phyloP scores from a whole-genome alignment of 495 filamentous ascomycete genomes.

The Penicillium paxilli region DNA sequence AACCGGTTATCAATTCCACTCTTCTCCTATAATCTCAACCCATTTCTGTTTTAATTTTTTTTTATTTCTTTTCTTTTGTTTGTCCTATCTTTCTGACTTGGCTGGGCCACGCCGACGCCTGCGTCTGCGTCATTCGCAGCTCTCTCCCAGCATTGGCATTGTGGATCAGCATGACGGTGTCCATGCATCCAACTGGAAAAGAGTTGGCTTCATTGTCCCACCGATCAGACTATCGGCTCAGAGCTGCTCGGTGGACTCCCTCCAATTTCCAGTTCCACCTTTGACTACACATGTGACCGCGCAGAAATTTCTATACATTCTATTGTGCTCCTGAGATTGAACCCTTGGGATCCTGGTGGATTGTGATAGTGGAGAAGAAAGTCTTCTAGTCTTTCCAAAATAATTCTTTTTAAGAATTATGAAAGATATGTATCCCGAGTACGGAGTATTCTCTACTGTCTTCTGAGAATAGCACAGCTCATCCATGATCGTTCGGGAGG shows the following conservation, averaged over 20 bases:
- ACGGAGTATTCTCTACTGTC: no score
- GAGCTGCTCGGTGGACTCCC: background rate
- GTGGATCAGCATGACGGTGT: constrained; percentile 28
- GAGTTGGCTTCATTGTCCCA: constrained; percentile 31
- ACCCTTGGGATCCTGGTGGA: no score
- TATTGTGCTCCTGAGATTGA: background rate
- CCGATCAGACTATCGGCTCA: constrained; percentile 34
- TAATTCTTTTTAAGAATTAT: no score
- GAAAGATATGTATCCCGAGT: no score
- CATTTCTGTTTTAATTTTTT: background rate
- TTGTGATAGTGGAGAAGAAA: no score
- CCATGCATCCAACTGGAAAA: constrained; percentile 8
- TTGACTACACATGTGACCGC: constrained; percentile 31
- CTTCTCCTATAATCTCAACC: no score
- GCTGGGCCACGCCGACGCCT: background rate
- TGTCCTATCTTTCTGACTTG: no score
- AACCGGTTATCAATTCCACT: no score
- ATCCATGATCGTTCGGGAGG: background rate
- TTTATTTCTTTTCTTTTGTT: no score
- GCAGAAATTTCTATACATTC: constrained; percentile 31
- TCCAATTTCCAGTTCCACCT: background rate
- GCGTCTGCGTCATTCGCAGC: constrained; percentile 18
- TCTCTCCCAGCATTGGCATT: background rate
- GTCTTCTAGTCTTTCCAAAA: no score
- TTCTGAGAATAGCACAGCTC: no score